Evolutionary conservation across 106 monocot genomes (phyloP), one percentile per base, ranked within the genome.

Genomic region (Vanilla planifolia): DNA sequence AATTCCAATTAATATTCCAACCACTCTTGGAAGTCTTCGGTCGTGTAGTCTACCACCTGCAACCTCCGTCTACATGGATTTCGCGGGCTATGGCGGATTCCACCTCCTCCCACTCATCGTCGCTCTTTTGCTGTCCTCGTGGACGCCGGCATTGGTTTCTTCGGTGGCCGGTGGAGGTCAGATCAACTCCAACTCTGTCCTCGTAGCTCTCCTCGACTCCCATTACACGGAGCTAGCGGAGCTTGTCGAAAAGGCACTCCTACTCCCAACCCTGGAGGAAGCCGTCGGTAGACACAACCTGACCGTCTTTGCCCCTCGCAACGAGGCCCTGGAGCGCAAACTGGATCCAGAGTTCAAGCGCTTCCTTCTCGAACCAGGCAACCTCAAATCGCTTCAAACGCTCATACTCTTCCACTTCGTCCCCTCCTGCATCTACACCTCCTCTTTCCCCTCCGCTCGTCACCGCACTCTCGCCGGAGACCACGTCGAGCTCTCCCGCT

Each of bases 321-420:
- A 99, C 75, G 79, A 84, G 8, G 92, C 92, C 45, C 61, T 98
- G 7, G 96, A 96, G 65, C 80, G 90, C 14, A 80, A 88, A 33
- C 84, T 98, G 41, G 91, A 98, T 65, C 92, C 92, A 9, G 92
- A 88, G 61, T 98, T 98, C 92, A 82, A 77, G 59, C 77, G 87
- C 21, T 98, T 98, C 63, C 79, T 98, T 33, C 79, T 98, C 61
- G 84, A 88, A 51, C 98, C 98, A 8, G 48, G 88, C 15, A 92
- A 92, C 50, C 72, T 88, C 52, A 69, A 46, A 4, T 79, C 82
- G 27, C 82, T 87, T 19, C 87, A 87, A 67, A 64, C 82, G n/a
- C 73, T 78, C 10, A 41, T 87, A 43, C 75, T 87, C 51, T 73
- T 39, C 76, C 87, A 87, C 56, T 62, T 80, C 46, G 41, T 80